These are phyloP conservation scores for Heliosperma pusillum DNA, from an alignment of 148 eudicot species.

Conservation along the genomic window DNA sequence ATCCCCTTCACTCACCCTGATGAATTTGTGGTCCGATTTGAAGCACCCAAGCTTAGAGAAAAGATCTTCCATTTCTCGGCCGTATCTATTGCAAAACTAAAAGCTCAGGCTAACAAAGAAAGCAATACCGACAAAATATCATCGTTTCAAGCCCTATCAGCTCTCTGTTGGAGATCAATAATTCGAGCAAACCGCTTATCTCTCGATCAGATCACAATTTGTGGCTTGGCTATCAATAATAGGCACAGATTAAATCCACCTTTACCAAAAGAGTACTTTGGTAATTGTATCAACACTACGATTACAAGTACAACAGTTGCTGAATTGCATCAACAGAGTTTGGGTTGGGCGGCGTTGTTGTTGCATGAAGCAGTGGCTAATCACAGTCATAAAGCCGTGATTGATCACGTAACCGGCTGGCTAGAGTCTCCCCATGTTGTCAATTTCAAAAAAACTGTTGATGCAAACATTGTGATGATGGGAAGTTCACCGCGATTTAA, in stretches of 20 bases:
- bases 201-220: conserved; percentile 36
- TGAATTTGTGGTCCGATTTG: conserved; percentile 1
- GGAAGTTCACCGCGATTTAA: conserved; percentile 72
- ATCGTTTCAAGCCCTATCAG: conserved; percentile 25
- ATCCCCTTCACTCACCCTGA: conserved; percentile 18
- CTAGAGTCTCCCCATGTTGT: conserved; percentile 13
- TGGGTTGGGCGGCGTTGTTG: conserved; percentile 48
- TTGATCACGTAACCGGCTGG: neutral
- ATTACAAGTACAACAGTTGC: conserved; percentile 16
- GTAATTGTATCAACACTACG: conserved; percentile 45
- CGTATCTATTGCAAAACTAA: conserved; percentile 23
- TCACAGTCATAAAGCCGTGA: conserved; percentile 29
- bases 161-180: conserved; percentile 54
- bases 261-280: conserved; percentile 52
- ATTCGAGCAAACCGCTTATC: conserved; percentile 39
- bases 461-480: conserved; percentile 39
- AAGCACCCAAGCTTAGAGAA: conserved; percentile 12
- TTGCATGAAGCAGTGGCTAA: conserved; percentile 40
- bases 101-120: conserved; percentile 25
- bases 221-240: conserved; percentile 50
- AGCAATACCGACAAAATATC: conserved; percentile 15
- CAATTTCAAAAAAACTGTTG: neutral
- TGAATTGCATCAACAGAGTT: conserved; percentile 39
- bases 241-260: conserved; percentile 57
- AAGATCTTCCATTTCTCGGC: conserved; percentile 26